These are phyloP conservation scores for Podochytrium sp. DNA, from an alignment of 192 early-diverging fungal species.

Conservation along the genomic window DNA sequence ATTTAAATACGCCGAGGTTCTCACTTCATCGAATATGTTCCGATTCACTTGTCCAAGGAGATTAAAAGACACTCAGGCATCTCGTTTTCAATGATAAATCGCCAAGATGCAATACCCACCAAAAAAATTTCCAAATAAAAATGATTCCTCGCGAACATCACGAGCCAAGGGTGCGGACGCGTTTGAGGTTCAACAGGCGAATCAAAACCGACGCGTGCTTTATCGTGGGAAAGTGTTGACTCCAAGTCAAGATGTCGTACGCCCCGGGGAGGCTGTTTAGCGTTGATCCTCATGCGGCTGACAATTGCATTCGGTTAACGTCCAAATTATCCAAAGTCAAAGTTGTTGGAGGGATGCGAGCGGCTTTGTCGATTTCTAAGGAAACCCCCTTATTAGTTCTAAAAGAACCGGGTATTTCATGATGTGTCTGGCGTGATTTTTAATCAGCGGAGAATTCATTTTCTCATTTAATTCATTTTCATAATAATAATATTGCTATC, in stretches of 20 bases:
- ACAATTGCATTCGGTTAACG: conserved; percentile 41
- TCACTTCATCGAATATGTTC: no score
- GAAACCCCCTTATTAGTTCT: background rate
- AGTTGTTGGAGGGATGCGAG: conserved; percentile 34
- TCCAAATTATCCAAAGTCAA: conserved; percentile 41
- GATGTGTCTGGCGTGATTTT: conserved; percentile 41
- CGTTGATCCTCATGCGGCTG: background rate
- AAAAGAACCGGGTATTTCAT: conserved; percentile 54
- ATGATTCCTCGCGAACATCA: no score
- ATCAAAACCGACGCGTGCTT: background rate
- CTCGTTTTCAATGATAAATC: no score
- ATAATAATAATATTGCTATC: no score
- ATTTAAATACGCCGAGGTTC: no score
- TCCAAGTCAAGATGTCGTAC: conserved; percentile 35
- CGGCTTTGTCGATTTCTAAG: conserved; percentile 39
- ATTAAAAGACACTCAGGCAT: no score
- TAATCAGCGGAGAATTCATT: no score
- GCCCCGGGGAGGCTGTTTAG: conserved; percentile 43
- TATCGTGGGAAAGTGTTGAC: conserved; percentile 11
- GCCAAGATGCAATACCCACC: no score
- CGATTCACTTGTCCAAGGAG: no score
- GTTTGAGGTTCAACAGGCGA: conserved; percentile 13
- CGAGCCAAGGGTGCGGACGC: conserved; percentile 1
- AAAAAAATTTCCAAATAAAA: no score
- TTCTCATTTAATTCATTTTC: no score